Evolutionary conservation across 768 basidiomycete genomes (phyloP).

Genomic region (Leccinellum rugosiceps): DNA sequence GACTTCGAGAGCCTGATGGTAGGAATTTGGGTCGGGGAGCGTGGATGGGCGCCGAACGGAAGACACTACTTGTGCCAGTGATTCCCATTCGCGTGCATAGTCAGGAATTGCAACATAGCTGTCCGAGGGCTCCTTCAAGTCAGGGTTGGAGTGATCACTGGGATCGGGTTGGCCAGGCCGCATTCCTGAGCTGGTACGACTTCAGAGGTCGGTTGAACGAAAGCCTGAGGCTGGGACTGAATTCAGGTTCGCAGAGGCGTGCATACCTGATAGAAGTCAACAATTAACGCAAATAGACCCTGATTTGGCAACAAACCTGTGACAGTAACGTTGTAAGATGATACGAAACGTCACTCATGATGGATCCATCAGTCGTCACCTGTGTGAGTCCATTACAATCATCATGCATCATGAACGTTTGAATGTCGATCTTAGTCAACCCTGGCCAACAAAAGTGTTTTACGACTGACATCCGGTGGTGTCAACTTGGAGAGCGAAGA

Average conservation of each 20-base stretch:
- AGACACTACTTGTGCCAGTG: neutral
- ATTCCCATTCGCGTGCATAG: constrained; percentile 22
- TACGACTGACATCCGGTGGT: too few species aligned
- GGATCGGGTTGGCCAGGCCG: neutral
- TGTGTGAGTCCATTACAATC: neutral
- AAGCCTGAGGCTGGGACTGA: neutral
- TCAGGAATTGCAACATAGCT: constrained; percentile 5
- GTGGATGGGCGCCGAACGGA: constrained; percentile 27
- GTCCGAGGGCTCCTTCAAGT: neutral
- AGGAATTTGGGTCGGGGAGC: constrained; percentile 13
- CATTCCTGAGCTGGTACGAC: constrained; percentile 6
- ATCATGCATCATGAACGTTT: too few species aligned
- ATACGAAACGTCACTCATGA: too few species aligned
- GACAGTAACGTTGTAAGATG: neutral
- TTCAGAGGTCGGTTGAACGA: neutral
- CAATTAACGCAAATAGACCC: constrained; percentile 1
- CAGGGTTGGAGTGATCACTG: neutral
- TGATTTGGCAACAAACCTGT: neutral
- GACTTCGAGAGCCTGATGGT: constrained; percentile 20
- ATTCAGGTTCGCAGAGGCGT: too few species aligned
- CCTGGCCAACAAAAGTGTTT: too few species aligned
- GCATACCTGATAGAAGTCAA: neutral
- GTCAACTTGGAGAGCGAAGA: too few species aligned
- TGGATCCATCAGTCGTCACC: too few species aligned
- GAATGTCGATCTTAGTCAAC: too few species aligned